Percentiles rank a stretch among this genome's conserved stretches.
Evolutionary conservation across 495 filamentous ascomycete genomes (phyloP).

Genomic region (Aspergillus haitiensis): DNA sequence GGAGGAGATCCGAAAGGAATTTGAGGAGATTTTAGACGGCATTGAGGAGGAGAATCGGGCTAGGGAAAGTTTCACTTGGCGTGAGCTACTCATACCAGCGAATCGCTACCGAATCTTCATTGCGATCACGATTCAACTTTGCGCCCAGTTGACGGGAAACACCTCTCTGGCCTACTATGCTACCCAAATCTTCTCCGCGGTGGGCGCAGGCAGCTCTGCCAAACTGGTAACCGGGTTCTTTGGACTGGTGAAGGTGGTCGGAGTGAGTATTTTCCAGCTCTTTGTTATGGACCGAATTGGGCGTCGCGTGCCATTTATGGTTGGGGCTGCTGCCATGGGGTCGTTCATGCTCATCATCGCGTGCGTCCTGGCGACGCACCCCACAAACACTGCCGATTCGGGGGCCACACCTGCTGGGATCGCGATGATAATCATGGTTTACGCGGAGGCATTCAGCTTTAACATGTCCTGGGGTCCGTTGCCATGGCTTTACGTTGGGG

Average conservation of each 20-base stretch:
- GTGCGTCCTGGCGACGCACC: constrained; percentile 45
- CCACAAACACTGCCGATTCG: constrained; percentile 33
- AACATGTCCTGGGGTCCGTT: constrained; percentile 42
- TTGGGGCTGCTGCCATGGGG: constrained; percentile 51
- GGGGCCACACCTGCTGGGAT: constrained; percentile 41
- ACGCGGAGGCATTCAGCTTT: constrained; percentile 49
- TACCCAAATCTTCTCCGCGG: constrained; percentile 48
- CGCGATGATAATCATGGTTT: constrained; percentile 52
- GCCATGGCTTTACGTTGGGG: constrained; percentile 46
- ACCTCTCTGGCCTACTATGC: constrained; percentile 52
- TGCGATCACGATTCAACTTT: constrained; percentile 45
- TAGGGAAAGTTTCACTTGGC: constrained; percentile 42
- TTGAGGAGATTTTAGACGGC: constrained; percentile 44
- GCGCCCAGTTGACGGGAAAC: constrained; percentile 49
- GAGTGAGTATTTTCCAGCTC: constrained; percentile 42
- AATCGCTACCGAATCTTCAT: constrained; percentile 48
- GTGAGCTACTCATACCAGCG: constrained; percentile 42
- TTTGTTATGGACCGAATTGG: constrained; percentile 55
- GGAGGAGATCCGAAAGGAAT: constrained; percentile 44
- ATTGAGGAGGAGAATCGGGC: constrained; percentile 47
- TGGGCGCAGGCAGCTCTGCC: constrained; percentile 42
- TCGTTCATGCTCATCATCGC: constrained; percentile 56
- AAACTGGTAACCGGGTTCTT: constrained; percentile 53
- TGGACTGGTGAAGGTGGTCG: constrained; percentile 48
- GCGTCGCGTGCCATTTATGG: constrained; percentile 53